Percentiles rank a stretch among this genome's conserved stretches.
These are phyloP conservation scores for Metschnikowia borealis DNA, from an alignment of 805 yeast species.

Conservation along the genomic window DNA sequence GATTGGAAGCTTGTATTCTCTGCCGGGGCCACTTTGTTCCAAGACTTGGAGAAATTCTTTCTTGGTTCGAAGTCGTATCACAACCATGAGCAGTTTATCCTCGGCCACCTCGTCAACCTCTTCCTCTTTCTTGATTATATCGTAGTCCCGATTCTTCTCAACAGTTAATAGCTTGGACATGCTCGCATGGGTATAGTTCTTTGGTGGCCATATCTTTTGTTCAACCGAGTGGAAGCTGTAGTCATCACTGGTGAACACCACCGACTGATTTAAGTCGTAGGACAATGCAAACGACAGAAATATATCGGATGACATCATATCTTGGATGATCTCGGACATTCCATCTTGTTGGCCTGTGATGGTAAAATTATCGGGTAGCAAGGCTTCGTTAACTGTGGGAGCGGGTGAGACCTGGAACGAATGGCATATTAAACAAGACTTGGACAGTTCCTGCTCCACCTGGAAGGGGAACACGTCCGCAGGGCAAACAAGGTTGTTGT, in stretches of 20 bases:
- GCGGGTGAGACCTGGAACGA: not conserved
- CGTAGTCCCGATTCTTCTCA: not conserved
- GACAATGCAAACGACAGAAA: not conserved
- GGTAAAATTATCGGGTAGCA: conserved; percentile 1
- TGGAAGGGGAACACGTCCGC: not conserved
- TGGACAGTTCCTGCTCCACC: not conserved
- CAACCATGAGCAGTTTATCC: conserved; percentile 3
- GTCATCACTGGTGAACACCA: conserved; percentile 1
- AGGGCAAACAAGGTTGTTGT: not conserved
- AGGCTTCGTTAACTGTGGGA: not conserved
- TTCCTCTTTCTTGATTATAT: not conserved
- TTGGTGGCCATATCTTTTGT: not conserved
- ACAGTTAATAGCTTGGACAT: not conserved
- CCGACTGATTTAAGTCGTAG: not conserved
- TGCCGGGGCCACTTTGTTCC: conserved; percentile 9
- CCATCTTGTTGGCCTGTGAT: not conserved
- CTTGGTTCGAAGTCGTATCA: conserved; percentile 1
- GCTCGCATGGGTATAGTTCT: not conserved
- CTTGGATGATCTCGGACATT: not conserved
- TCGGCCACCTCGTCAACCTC: too few species aligned
- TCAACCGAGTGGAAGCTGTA: not conserved
- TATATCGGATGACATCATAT: not conserved
- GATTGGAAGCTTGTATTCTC: conserved; percentile 13
- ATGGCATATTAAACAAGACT: not conserved
- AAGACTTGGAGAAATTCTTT: conserved; percentile 7